A percentile compares a stretch with the other conserved stretches of the same genome.
Evolutionary conservation across 305 asterid species (phyloP).

Genomic region (Fraxinus floribunda): DNA sequence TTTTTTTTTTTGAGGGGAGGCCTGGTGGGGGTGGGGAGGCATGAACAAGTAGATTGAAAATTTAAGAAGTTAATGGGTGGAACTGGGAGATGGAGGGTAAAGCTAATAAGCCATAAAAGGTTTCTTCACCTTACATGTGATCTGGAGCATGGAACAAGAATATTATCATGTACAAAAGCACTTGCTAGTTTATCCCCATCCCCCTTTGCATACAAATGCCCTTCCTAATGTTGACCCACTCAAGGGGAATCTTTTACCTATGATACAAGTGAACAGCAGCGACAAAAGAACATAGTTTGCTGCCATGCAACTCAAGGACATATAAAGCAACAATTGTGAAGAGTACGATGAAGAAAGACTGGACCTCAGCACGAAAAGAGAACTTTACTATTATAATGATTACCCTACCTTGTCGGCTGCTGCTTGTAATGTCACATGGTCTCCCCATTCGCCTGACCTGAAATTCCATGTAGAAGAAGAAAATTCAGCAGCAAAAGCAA

Average conservation of each 20-base stretch:
- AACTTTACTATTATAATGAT: conserved; percentile 18
- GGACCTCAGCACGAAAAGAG: conserved; percentile 3
- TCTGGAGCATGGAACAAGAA: not conserved
- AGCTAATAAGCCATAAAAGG: not conserved
- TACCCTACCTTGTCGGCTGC: conserved; percentile 63
- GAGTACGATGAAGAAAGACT: conserved; percentile 9
- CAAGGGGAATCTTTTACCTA: not conserved
- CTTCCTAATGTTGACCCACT: not conserved
- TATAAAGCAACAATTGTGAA: conserved; percentile 7
- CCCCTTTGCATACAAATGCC: not conserved
- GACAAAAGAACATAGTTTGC: not conserved
- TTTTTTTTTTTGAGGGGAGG: not conserved
- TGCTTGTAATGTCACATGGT: conserved; percentile 73
- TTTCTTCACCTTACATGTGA: no score
- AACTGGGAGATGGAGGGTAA: not conserved
- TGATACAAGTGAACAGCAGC: conserved; percentile 16
- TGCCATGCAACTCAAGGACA: not conserved
- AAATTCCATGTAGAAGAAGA: conserved; percentile 19
- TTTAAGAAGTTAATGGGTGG: not conserved
- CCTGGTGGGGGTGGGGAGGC: not conserved
- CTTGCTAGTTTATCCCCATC: not conserved
- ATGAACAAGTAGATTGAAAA: not conserved
- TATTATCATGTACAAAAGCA: not conserved
- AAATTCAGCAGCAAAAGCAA: conserved; percentile 21
- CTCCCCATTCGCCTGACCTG: conserved; percentile 74